Conservation (phyloP, 2,329 filamentous ascomycete species). For the Microsporum canis region DNA sequence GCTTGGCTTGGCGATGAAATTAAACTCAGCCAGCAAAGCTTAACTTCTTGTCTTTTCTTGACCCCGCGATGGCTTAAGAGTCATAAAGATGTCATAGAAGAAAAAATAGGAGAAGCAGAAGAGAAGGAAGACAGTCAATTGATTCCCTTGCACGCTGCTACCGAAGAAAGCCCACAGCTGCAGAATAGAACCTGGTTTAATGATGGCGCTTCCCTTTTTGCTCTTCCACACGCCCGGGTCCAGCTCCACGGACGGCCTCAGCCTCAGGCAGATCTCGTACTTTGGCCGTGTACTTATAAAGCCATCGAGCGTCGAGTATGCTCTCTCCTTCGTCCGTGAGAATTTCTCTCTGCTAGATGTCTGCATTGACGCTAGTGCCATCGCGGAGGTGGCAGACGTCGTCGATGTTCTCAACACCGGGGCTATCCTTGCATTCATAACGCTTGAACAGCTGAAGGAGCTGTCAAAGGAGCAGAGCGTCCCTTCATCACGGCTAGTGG, state of each 20-base stretch:
- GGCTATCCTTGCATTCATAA: conserved; percentile 73
- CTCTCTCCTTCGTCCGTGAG: conserved; percentile 44
- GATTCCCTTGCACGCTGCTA: background rate
- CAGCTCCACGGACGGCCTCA: conserved; percentile 38
- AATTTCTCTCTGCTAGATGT: conserved; percentile 48
- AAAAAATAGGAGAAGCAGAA: background rate
- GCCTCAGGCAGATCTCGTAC: conserved; percentile 45
- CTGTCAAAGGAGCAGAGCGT: conserved; percentile 44
- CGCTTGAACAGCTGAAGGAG: conserved; percentile 52
- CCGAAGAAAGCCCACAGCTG: background rate
- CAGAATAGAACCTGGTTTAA: conserved; percentile 5
- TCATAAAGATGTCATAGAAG: background rate
- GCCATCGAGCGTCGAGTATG: conserved; percentile 32
- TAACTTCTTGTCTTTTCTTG: background rate
- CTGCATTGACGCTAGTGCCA: conserved; percentile 63
- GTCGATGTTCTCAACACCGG: conserved; percentile 73
- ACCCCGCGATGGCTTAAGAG: background rate
- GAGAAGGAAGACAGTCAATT: background rate
- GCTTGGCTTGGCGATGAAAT: background rate
- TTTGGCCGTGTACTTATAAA: conserved; percentile 48
- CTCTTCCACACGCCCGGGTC: conserved; percentile 20
- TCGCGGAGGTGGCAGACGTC: conserved; percentile 61
- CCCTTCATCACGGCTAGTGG: conserved; percentile 45
- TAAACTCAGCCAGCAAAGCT: background rate
- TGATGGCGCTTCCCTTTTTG: conserved; percentile 32